These are phyloP conservation scores for Psilocybe mexicana DNA, from an alignment of 1,284 basidiomycete genomes.

Conservation along the genomic window DNA sequence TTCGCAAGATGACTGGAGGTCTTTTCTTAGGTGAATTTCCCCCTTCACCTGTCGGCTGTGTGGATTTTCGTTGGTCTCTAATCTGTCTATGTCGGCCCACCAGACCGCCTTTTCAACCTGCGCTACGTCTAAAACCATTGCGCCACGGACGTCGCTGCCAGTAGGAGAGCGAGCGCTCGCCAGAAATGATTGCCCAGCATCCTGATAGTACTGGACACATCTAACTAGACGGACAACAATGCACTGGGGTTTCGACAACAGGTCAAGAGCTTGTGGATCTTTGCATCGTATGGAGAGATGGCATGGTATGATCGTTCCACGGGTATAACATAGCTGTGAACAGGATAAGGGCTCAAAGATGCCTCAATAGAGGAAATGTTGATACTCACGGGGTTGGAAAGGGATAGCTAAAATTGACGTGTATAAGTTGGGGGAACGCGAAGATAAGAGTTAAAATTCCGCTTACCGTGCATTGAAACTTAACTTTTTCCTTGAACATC, in stretches of 20 bases:
- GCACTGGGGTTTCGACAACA: constrained; percentile 31
- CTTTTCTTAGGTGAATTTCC: constrained; percentile 41
- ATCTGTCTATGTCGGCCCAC: constrained; percentile 32
- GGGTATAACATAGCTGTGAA: constrained; percentile 37
- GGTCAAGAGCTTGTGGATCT: constrained; percentile 35
- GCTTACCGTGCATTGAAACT: constrained; percentile 35
- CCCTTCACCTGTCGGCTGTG: constrained; percentile 35
- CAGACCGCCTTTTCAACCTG: constrained; percentile 38
- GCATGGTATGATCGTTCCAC: constrained; percentile 42
- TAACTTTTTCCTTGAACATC: constrained; percentile 31
- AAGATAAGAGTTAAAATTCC: neutral
- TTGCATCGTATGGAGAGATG: constrained; percentile 30
- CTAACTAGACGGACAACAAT: constrained; percentile 36
- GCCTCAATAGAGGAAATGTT: neutral
- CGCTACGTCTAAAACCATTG: constrained; percentile 21
- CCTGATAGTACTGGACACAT: constrained; percentile 28
- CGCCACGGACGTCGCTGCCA: neutral
- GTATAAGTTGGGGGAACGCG: neutral
- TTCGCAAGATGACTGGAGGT: constrained; percentile 38
- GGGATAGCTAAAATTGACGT: constrained; percentile 28
- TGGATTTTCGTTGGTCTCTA: constrained; percentile 12
- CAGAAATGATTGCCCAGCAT: constrained; percentile 14
- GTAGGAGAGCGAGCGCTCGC: neutral
- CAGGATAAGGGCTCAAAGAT: neutral
- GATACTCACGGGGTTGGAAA: constrained; percentile 36